Percentiles rank a stretch among this genome's conserved stretches.
phyloP scores from a whole-genome alignment of 2,329 filamentous ascomycete species.

The Penicillium olsonii region DNA sequence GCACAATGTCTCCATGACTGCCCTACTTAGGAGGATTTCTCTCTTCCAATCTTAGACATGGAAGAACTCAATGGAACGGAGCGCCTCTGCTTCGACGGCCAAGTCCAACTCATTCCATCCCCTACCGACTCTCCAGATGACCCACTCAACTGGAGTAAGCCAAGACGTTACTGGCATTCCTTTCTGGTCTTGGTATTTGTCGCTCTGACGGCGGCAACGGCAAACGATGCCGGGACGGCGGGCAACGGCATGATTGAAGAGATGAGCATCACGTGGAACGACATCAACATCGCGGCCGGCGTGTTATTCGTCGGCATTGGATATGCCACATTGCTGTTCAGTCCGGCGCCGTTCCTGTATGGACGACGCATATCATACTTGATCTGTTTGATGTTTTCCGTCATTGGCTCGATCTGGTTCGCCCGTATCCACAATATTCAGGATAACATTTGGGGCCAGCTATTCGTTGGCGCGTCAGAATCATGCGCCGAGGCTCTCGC shows the following conservation, averaged over 20 bases:
- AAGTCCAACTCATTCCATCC: constrained; percentile 56
- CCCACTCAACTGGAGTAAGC: constrained; percentile 53
- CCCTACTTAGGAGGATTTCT: neutral
- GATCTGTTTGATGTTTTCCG: constrained; percentile 51
- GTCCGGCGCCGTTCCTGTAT: constrained; percentile 57
- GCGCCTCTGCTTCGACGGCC: constrained; percentile 31
- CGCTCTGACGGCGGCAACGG: constrained; percentile 57
- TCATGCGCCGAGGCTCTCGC: constrained; percentile 59
- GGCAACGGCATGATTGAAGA: constrained; percentile 53
- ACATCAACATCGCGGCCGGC: constrained; percentile 60
- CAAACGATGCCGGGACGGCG: constrained; percentile 58
- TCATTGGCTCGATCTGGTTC: constrained; percentile 58
- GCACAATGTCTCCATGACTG: constrained; percentile 7
- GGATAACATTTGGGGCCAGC: constrained; percentile 57
- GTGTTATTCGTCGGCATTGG: constrained; percentile 59
- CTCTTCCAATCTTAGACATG: constrained; percentile 13
- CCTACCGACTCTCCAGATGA: constrained; percentile 57
- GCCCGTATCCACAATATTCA: constrained; percentile 45
- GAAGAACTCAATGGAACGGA: constrained; percentile 29
- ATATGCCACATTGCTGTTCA: constrained; percentile 57
- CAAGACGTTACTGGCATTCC: constrained; percentile 55
- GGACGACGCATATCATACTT: constrained; percentile 58
- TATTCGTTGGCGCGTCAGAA: constrained; percentile 61
- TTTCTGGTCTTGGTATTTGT: constrained; percentile 56
- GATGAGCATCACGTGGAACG: constrained; percentile 53